A percentile compares a stretch with the other conserved stretches of the same genome.
These are phyloP conservation scores for Rhodotorula sphaerocarpa DNA, from an alignment of 768 basidiomycete genomes.

Conservation along the genomic window DNA sequence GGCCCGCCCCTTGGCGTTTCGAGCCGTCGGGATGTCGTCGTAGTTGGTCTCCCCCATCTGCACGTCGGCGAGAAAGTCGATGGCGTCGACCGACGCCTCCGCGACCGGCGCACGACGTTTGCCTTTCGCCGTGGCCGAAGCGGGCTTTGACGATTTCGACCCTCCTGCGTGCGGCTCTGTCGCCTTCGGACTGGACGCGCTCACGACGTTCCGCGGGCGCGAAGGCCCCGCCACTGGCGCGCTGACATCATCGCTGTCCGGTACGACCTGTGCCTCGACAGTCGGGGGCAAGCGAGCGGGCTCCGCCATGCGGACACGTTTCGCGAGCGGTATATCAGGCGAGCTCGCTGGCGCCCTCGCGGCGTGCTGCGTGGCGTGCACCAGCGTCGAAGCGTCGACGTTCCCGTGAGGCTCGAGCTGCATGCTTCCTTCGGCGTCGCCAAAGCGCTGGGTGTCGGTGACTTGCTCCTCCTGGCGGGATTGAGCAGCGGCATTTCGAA, in stretches of 20 bases:
- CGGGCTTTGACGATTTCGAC: no score
- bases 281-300: no score
- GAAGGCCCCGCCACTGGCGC: background rate
- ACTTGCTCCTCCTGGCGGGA: background rate
- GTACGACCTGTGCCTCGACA: background rate
- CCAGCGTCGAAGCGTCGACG: background rate
- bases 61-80: background rate
- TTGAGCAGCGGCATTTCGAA: background rate
- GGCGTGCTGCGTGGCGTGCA: background rate
- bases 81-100: slow-evolving; percentile 5
- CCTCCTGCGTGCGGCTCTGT: no score
- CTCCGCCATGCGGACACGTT: no score
- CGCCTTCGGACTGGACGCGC: background rate
- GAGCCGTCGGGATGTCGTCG: background rate
- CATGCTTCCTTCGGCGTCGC: background rate
- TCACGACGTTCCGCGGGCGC: background rate
- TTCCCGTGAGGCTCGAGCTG: background rate
- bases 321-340: slow-evolving; percentile 11
- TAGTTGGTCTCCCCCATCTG: slow-evolving; percentile 20
- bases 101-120: background rate
- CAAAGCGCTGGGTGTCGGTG: background rate
- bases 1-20: slow-evolving; percentile 5
- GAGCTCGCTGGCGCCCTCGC: slow-evolving; percentile 11
- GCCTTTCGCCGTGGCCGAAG: background rate
- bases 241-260: slow-evolving; percentile 49